Conservation (phyloP, 1,139 yeast species). For the Waltiozyma sp. region DNA sequence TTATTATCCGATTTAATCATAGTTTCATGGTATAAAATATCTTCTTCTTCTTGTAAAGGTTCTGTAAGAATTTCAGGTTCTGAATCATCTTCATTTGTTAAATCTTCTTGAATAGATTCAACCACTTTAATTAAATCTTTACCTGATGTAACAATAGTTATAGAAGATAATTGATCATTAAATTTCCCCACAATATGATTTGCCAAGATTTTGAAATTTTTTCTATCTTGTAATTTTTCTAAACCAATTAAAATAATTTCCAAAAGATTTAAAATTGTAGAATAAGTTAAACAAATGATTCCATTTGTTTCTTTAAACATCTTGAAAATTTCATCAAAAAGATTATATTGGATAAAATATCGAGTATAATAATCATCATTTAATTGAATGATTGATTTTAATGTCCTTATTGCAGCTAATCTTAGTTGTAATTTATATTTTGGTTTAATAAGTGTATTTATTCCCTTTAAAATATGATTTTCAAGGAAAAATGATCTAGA, state of each 20-base stretch:
- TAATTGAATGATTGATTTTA: constrained; percentile 45
- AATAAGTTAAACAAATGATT: constrained; percentile 56
- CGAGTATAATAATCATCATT: constrained; percentile 53
- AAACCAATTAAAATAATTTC: constrained; percentile 34
- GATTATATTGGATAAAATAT: constrained; percentile 43
- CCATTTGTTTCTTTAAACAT: constrained; percentile 40
- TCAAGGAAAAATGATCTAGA: constrained; percentile 55
- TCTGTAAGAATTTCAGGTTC: constrained; percentile 10
- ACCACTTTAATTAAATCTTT: constrained; percentile 19
- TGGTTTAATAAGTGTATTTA: constrained; percentile 33
- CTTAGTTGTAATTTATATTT: constrained; percentile 38
- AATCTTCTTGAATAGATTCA: constrained; percentile 17
- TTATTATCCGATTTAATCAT: not conserved
- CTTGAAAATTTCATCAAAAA: constrained; percentile 40
- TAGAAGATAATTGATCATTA: constrained; percentile 27
- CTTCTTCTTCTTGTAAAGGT: constrained; percentile 12
- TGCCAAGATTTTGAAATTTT: constrained; percentile 37
- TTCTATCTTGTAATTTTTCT: constrained; percentile 19
- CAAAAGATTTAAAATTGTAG: constrained; percentile 66
- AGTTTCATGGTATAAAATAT: constrained; percentile 4
- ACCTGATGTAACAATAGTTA: constrained; percentile 23
- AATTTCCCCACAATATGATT: constrained; percentile 37
- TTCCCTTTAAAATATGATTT: constrained; percentile 41
- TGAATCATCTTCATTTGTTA: constrained; percentile 6
- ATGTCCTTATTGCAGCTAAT: constrained; percentile 54